A percentile compares a stretch with the other conserved stretches of the same genome.
phyloP scores from a whole-genome alignment of 2,329 filamentous ascomycete genomes.

The Claviceps humidiphila region DNA sequence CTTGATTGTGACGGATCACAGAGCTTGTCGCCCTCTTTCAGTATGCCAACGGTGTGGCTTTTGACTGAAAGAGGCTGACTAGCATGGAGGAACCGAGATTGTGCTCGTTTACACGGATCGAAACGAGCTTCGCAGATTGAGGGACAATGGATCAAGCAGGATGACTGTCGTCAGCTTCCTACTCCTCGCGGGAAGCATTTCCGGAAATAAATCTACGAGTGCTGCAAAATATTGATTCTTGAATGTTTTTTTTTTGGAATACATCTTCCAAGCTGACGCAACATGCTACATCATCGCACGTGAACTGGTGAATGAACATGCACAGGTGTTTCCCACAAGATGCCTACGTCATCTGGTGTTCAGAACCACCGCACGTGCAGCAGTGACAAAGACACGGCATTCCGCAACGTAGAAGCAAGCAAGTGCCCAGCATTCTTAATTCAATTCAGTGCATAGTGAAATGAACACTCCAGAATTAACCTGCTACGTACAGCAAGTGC shows the following conservation, averaged over 20 bases:
- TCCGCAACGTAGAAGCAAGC: no score
- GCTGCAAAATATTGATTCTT: background rate
- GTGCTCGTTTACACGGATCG: conserved; percentile 1
- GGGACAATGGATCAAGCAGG: conserved; percentile 49
- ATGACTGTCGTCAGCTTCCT: conserved; percentile 41
- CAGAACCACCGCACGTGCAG: no score
- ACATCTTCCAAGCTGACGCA: background rate
- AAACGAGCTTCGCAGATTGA: conserved; percentile 32
- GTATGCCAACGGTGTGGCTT: background rate
- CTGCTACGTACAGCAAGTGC: background rate
- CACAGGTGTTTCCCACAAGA: no score
- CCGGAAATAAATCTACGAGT: background rate
- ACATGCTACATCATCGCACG: no score
- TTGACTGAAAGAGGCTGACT: background rate
- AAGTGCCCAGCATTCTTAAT: no score
- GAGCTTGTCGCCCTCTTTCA: background rate
- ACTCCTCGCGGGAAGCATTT: conserved; percentile 23
- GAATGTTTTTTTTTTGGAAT: background rate
- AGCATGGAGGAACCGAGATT: background rate
- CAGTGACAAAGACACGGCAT: no score
- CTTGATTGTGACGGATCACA: background rate
- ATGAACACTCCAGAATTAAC: background rate
- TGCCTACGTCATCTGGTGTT: no score
- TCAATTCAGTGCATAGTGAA: no score
- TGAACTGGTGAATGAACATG: no score